Evolutionary conservation across 2,329 filamentous ascomycete species (phyloP), one percentile per base, ranked within the genome.

Genomic region (Pyrenophora graminea): DNA sequence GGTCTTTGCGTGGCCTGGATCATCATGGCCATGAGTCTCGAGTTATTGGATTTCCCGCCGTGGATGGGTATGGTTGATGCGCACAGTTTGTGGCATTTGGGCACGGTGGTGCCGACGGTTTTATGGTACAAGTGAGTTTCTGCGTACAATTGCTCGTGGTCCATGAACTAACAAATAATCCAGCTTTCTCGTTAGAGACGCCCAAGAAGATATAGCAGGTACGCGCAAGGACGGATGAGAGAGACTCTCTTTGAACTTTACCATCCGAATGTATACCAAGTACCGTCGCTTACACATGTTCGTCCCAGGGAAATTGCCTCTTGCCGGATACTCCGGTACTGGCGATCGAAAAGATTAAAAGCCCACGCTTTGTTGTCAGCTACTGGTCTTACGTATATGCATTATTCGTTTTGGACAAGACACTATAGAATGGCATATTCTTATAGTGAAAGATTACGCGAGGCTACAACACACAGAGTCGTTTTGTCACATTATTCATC

Each of bases 61-160:
- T 82, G 89, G 76, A 80, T 83, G 72, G 89, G 90, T 6, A 85
- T 88, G 72, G 75, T 99, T 43, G 94, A 99, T 79, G 94, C 94
- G 3, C 94, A 99, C 76, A 92, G 90, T 67, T 74, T 99, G 57
- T 99, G 94, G 94, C 94, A 99, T 81, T 72, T 96, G 55, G 91
- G 92, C 49, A 99, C 94, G 0, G 93, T 99, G 43, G 82, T 83
- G 27, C 94, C 94, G 8, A 90, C 90, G 0, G 79, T 94, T 42
- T 82, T 96, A 79, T 97, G 90, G 90, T 99, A 99, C 74, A 91
- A 89, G 92, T 97, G 78, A 80, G 91, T 86, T 38, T 8, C 7
- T 17, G 3, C 1, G 4, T 18, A 4, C 23, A 5, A 25, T 30
- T 12, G 10, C 10, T 30, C 10, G 27, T 30, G 27, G 53, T 53